Conservation (phyloP, 306 rosid species). For the Luffa acutangula region DNA sequence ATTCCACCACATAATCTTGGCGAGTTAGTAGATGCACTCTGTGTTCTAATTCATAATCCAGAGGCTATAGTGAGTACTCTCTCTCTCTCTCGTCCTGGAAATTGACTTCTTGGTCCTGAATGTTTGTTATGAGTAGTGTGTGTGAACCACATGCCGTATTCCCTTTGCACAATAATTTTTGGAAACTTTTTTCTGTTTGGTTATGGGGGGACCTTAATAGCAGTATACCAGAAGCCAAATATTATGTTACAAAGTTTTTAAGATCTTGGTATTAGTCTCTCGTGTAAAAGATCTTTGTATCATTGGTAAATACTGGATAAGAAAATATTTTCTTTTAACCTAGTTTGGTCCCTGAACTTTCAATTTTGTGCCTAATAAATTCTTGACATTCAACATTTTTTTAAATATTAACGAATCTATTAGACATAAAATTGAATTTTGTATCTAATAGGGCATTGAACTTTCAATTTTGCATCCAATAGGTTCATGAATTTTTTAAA, state of each 20-base stretch:
- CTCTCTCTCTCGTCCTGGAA: background rate
- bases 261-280: background rate
- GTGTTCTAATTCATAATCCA: slow-evolving; percentile 82
- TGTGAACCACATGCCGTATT: background rate
- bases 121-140: background rate
- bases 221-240: background rate
- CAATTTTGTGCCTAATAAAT: too few species aligned
- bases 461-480: background rate
- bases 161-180: background rate
- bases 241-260: background rate
- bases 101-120: too few species aligned
- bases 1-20: slow-evolving; percentile 99
- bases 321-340: background rate
- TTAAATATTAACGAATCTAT: too few species aligned
- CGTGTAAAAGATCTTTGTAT: background rate
- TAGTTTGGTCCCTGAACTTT: too few species aligned
- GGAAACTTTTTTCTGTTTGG: background rate
- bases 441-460: too few species aligned
- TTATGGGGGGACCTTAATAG: background rate
- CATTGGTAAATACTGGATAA: background rate
- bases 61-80: slow-evolving; percentile 75
- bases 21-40: slow-evolving; percentile 79
- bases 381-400: too few species aligned
- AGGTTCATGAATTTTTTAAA: background rate
- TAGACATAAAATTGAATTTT: too few species aligned